Conservation (phyloP, 148 eudicot genomes). For the Silene uniflora region DNA sequence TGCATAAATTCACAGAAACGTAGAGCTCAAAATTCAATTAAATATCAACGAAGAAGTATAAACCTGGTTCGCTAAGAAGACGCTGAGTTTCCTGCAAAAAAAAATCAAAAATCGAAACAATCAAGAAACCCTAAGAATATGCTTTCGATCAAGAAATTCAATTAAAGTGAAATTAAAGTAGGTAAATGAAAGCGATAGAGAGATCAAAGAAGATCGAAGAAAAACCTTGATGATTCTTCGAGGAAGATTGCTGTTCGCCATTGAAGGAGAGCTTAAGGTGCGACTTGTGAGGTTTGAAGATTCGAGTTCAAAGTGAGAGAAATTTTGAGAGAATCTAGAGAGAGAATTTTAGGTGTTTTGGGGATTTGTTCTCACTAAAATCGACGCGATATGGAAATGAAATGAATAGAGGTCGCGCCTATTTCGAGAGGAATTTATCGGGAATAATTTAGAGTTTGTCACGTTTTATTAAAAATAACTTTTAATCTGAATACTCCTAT, state of each 20-base stretch:
- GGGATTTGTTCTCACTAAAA: neutral
- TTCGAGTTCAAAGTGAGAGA: neutral
- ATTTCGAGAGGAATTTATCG: neutral
- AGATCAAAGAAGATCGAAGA: neutral
- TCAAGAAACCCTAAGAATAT: conserved; percentile 27
- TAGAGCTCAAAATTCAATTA: neutral
- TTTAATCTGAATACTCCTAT: too few species aligned
- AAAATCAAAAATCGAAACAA: neutral
- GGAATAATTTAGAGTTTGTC: neutral
- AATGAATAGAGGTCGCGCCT: neutral
- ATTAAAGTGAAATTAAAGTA: neutral
- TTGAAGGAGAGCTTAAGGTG: conserved; percentile 15
- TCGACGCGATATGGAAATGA: neutral
- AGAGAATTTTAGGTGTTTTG: neutral
- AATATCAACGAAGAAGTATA: neutral
- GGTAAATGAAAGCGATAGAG: neutral
- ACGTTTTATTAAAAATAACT: neutral
- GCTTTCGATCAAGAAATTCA: neutral
- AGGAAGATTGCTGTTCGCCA: conserved; percentile 41
- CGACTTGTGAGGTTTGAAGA: neutral
- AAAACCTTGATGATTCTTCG: conserved; percentile 37
- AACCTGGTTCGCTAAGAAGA: conserved; percentile 91
- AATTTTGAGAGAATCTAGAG: neutral
- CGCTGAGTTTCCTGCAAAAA: conserved; percentile 86
- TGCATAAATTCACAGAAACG: neutral